Percentiles rank a stretch among this genome's conserved stretches.
Evolutionary conservation across 164 flowering plant genomes (phyloP).

Genomic region (Tetracentron sinense): DNA sequence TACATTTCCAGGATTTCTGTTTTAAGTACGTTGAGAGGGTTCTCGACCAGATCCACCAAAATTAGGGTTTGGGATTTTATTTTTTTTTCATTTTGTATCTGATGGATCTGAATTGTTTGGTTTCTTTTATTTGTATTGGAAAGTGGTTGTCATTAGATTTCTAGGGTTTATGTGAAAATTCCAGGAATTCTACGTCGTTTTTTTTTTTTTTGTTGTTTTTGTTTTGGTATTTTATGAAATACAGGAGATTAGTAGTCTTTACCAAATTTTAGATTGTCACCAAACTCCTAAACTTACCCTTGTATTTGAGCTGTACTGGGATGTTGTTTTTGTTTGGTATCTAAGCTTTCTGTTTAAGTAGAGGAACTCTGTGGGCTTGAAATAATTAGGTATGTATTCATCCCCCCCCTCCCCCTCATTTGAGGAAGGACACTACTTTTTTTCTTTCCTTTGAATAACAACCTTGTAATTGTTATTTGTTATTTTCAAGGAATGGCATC

Average conservation of each 20-base stretch:
- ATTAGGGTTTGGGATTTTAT: no score
- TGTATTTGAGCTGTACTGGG: not conserved
- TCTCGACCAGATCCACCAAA: no score
- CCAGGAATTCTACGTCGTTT: not conserved
- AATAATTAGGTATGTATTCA: not conserved
- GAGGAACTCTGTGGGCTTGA: not conserved
- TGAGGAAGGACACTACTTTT: not conserved
- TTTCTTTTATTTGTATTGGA: no score
- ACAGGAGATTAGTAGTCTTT: no score
- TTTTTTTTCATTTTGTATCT: not conserved
- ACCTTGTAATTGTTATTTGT: not conserved
- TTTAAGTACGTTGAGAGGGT: no score
- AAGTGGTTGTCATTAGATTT: not conserved
- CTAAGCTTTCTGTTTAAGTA: not conserved
- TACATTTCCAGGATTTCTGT: not conserved
- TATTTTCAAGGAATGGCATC: constrained; percentile 39
- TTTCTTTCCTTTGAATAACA: not conserved
- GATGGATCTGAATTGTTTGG: not conserved
- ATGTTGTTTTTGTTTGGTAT: not conserved
- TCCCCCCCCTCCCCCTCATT: not conserved
- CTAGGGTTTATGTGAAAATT: not conserved
- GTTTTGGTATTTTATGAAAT: no score
- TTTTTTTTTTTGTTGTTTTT: no score
- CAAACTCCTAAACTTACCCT: no score
- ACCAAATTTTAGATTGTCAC: no score